Percentiles rank a stretch among this genome's conserved stretches.
Conservation (phyloP, 139 green algal species). For the Helicosporidium sp. region DNA sequence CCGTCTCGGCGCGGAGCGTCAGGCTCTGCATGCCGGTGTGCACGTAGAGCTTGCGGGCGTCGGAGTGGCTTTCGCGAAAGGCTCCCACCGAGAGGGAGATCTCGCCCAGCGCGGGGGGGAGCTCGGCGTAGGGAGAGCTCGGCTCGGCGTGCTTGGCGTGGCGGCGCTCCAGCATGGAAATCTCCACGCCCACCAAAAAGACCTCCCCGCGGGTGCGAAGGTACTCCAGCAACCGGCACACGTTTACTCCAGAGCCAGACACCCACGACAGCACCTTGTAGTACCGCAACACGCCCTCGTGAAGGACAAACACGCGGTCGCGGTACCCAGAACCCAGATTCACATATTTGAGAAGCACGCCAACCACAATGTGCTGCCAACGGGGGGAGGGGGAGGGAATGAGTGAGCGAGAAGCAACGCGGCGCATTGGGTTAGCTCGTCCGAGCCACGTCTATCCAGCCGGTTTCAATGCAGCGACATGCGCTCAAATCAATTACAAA, state of each 20-base stretch:
- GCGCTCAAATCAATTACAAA: not conserved
- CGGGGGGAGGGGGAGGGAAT: not conserved
- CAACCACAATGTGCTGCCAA: slow-evolving; percentile 38
- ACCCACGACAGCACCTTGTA: slow-evolving; percentile 32
- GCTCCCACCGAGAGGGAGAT: slow-evolving; percentile 29
- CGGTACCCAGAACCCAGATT: slow-evolving; percentile 47
- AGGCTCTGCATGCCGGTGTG: slow-evolving; percentile 35
- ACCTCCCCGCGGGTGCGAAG: slow-evolving; percentile 23
- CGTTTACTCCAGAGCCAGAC: not conserved
- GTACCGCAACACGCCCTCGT: slow-evolving; percentile 48
- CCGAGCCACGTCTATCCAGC: no score
- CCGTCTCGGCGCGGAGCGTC: slow-evolving; percentile 36
- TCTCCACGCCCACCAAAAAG: slow-evolving; percentile 23
- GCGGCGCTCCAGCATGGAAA: not conserved
- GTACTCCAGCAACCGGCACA: slow-evolving; percentile 17
- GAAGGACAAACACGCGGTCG: slow-evolving; percentile 54
- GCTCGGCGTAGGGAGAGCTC: not conserved
- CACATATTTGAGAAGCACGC: slow-evolving; percentile 60
- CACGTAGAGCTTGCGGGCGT: slow-evolving; percentile 60
- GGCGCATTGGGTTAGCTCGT: no score
- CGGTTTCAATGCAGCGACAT: no score
- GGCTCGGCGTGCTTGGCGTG: not conserved
- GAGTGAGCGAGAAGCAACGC: no score
- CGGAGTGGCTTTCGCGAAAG: slow-evolving; percentile 26
- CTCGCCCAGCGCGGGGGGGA: slow-evolving; percentile 20